Evolutionary conservation across 2,329 filamentous ascomycete genomes (phyloP), one percentile per base, ranked within the genome.

Genomic region (Fusarium sp.): DNA sequence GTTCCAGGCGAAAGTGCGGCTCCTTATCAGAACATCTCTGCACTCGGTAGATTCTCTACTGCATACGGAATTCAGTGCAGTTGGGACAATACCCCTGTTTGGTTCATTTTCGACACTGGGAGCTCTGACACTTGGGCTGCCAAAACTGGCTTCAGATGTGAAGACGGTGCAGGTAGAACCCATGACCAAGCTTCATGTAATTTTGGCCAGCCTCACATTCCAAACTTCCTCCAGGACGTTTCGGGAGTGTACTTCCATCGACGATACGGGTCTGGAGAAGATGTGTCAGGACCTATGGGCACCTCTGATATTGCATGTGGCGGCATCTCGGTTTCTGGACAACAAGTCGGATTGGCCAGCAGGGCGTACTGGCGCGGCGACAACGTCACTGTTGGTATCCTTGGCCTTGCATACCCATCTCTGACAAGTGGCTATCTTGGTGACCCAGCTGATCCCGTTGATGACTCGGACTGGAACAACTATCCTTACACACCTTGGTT

Each of bases 81-180:
- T 6, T 82, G 80, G 80, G 79, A 82, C 35, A 75, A 74, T 17
- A 72, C 72, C 9, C 76, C 77, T 0, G 68, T 81, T 30, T 80
- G 78, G 76, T 71, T 86, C 27, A 70, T 84, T 14, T 76, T 87
- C 46, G 83, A 86, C 67, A 85, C 83, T 0, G 84, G 82, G 23
- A 85, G 83, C 70, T 80, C 83, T 22, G 84, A 87, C 62, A 86
- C 84, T 1, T 86, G 84, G 84, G 78, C 80, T 3, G 78, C 79
- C 33, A 75, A 76, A 13, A 71, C 70, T 2, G 76, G 78, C 30
- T 84, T 84, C 62, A 71, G 73, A 43, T 86, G 84, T 65, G 71
- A 79, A 35, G 78, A 80, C 57, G 71, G 66, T n/a, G 57, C 67
- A 1, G 80, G 81, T 17, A 65, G 71, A 8, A 57, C 72, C 9